Evolutionary conservation across 257 asterid species (phyloP).

Genomic region (Primulina huaijiensis): DNA sequence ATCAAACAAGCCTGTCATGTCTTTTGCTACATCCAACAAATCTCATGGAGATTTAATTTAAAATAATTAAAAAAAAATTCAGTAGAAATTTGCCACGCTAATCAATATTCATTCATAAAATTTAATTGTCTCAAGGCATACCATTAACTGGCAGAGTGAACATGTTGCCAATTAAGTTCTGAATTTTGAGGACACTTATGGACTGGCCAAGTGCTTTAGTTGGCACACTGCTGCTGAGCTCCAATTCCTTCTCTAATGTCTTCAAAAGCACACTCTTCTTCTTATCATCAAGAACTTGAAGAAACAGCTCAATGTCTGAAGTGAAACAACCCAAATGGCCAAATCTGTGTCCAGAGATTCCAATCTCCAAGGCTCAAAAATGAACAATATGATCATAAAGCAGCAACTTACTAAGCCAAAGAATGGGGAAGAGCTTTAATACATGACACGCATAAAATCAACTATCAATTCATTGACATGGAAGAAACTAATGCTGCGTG

Average conservation of each 20-base stretch:
- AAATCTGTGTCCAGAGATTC: conserved; percentile 52
- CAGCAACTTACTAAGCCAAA: conserved; percentile 6
- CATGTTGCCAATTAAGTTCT: conserved; percentile 50
- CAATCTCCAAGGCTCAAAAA: conserved; percentile 17
- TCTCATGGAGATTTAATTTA: neutral
- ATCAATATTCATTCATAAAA: conserved; percentile 18
- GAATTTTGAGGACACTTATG: conserved; percentile 70
- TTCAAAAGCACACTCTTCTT: conserved; percentile 51
- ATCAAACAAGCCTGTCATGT: neutral
- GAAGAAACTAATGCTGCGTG: conserved; percentile 10
- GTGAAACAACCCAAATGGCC: conserved; percentile 91
- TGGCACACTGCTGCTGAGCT: conserved; percentile 37
- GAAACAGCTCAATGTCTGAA: conserved; percentile 69
- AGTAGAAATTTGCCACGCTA: conserved; percentile 18
- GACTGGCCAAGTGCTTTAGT: conserved; percentile 73
- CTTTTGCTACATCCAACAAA: conserved; percentile 7
- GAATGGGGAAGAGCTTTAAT: neutral
- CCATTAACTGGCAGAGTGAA: conserved; percentile 59
- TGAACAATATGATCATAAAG: conserved; percentile 16
- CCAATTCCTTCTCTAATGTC: conserved; percentile 49
- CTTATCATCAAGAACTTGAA: conserved; percentile 55
- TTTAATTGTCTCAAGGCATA: conserved; percentile 31
- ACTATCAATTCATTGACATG: conserved; percentile 7
- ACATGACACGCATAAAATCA: conserved; percentile 12
- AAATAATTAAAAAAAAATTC: neutral